These are phyloP conservation scores for Zostera marina DNA, from an alignment of 116 monocot species.

Conservation along the genomic window DNA sequence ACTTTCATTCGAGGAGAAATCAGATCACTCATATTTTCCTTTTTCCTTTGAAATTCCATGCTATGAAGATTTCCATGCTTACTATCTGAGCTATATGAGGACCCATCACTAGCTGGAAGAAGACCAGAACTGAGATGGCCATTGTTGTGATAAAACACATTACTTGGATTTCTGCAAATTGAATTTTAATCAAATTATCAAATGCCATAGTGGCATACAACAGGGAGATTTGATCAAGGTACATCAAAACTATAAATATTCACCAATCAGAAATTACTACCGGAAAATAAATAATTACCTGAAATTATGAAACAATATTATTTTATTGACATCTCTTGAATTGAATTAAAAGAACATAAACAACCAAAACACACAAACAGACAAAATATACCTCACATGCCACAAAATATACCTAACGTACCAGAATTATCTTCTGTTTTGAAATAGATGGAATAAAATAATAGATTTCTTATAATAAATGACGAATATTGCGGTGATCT, in stretches of 20 bases:
- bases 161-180: constrained; percentile 6
- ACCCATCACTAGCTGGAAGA: constrained; percentile 22
- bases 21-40: constrained; percentile 23
- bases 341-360: too few relatives aligned
- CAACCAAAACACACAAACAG: too few relatives aligned
- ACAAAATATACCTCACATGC: too few relatives aligned
- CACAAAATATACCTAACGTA: too few relatives aligned
- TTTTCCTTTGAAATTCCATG: constrained; percentile 17
- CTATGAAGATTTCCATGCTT: constrained; percentile 9
- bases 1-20: constrained; percentile 36
- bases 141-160: constrained; percentile 8
- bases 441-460: too few relatives aligned
- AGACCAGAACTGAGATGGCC: constrained; percentile 7
- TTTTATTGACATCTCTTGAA: too few relatives aligned
- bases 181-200: background rate
- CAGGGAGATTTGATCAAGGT: background rate
- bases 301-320: too few relatives aligned
- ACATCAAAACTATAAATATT: background rate
- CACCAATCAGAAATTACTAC: too few relatives aligned
- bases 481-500: too few relatives aligned
- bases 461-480: too few relatives aligned
- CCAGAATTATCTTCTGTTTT: too few relatives aligned
- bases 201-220: background rate
- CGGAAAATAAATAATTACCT: too few relatives aligned
- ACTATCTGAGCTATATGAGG: constrained; percentile 19